phyloP scores from a whole-genome alignment of 1,284 basidiomycete genomes.

The Athelia psychrophila region DNA sequence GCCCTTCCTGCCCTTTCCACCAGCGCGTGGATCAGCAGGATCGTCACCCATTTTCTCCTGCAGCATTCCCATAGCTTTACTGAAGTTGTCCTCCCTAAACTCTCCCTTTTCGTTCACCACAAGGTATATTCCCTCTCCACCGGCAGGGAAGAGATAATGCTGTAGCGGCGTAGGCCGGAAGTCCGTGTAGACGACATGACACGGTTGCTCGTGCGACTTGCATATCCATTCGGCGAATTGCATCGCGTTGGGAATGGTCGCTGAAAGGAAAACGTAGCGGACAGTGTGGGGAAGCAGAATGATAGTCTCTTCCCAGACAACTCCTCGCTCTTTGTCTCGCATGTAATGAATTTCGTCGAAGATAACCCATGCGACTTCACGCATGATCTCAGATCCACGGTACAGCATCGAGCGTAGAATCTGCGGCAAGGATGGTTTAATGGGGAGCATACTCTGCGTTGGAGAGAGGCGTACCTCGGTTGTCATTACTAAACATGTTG shows the following conservation, averaged over 20 bases:
- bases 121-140: slow-evolving; percentile 95
- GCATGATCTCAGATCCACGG: slow-evolving; percentile 98
- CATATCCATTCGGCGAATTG: slow-evolving; percentile 99
- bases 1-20: slow-evolving; percentile 81
- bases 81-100: slow-evolving; percentile 97
- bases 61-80: slow-evolving; percentile 95
- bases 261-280: slow-evolving; percentile 98
- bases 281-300: slow-evolving; percentile 96
- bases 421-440: slow-evolving; percentile 35
- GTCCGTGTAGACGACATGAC: slow-evolving; percentile 99
- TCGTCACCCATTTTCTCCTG: slow-evolving; percentile 89
- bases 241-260: slow-evolving; percentile 99
- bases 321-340: slow-evolving; percentile 93
- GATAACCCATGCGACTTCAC: slow-evolving; percentile 99
- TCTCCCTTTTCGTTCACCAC: slow-evolving; percentile 98
- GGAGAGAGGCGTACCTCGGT: slow-evolving; percentile 74
- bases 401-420: slow-evolving; percentile 99
- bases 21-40: slow-evolving; percentile 79
- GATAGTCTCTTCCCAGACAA: slow-evolving; percentile 93
- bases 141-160: slow-evolving; percentile 97
- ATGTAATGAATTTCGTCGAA: slow-evolving; percentile 99
- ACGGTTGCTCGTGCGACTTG: slow-evolving; percentile 96
- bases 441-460: not conserved
- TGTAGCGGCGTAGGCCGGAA: slow-evolving; percentile 98
- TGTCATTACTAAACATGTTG: slow-evolving; percentile 98